Base-by-base conservation (phyloP, 1,284 basidiomycete species). In the Cryptococcus hybrid region DNA sequence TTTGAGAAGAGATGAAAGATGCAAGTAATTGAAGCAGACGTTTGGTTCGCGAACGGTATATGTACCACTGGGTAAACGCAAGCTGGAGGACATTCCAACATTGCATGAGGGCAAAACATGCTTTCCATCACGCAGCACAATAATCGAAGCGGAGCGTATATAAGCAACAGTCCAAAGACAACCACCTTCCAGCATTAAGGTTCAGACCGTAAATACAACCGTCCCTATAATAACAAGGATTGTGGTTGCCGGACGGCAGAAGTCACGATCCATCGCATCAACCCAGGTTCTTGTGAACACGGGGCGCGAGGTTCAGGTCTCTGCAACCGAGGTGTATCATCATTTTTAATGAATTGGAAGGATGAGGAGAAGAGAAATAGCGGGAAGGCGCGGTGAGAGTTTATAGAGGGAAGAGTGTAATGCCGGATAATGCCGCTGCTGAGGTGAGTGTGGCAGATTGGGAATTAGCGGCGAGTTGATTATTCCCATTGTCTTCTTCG, bases 191-290 rank as follows among this genome's bases (percentile, higher is more conserved):
- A 18, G 18, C 18, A 18, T 18, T 18, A 18, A 55, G 60, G 51
- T 52, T 61, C 60, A 61, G 60, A 61, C 60, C 60, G 40, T 52
- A 52, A 50, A 47, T 34, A 45, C 38, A 61, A 54, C 60, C 60
- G 56, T 61, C 57, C 60, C 60, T 61, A 56, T 61, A 47, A 50
- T 61, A 61, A 61, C 56, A 57, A 61, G 56, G 60, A 54, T 55
- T 53, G 49, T 55, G 60, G 56, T 54, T 56, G 60, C 60, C 60
- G 57, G 50, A 61, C 60, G 60, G 57, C 60, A 58, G 57, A 61
- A 58, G 55, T 61, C 60, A 37, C 55, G 45, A 52, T 50, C 56
- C 57, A 47, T 48, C 57, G 60, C 60, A 30, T 49, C 7, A 24
- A 55, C 51, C 55, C 50, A 24, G n/a, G 18, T 51, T 13, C 15